Evolutionary conservation across 148 eudicot species (phyloP), one percentile per base, ranked within the genome.

Genomic region (Talinum fruticosum): DNA sequence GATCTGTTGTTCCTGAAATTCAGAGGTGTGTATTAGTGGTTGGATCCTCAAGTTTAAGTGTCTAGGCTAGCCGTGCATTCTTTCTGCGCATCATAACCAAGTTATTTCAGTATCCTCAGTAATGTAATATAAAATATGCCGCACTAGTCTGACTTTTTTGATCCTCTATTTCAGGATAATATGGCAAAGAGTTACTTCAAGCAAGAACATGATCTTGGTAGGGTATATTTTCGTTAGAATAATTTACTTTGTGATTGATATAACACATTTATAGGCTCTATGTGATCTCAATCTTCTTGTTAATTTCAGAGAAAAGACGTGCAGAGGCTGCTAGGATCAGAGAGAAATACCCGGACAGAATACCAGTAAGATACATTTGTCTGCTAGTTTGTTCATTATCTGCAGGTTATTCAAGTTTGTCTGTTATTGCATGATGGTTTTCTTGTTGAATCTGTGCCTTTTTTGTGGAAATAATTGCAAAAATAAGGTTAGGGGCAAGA

Each of bases 281-380:
- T 54, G 45, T 47, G 37, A 71, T 29, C 36, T 24, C 8, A 19
- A 32, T 28, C 29, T 51, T 73, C 62, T 79, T 36, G 33, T 79
- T 69, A 24, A 66, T 28, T 81, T 73, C 87, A 93, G 97, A 89
- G 83, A 93, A 93, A 87, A 88, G 97, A 75, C 87, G 90, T 23
- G 97, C 97, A 6, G 97, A 92, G 85, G 91, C 97, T 76, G 89
- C 89, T 1, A 89, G 97, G 82, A 92, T 92, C 68, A 88, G 97
- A 86, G 97, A 90, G 79, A 92, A 90, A 78, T 92, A 92, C 84
- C 87, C 97, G 4, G 97, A 92, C 78, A 90, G 97, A 79, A 90
- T 92, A 73, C 97, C 97, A 86, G 97, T 92, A 79, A 86, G 90
- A 80, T 8, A 49, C 33, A 23, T 45, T 34, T 34, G 28, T 32